A percentile compares a stretch with the other conserved stretches of the same genome.
These are phyloP conservation scores for Podochytrium sp. DNA, from an alignment of 192 early-diverging fungal species.

Conservation along the genomic window DNA sequence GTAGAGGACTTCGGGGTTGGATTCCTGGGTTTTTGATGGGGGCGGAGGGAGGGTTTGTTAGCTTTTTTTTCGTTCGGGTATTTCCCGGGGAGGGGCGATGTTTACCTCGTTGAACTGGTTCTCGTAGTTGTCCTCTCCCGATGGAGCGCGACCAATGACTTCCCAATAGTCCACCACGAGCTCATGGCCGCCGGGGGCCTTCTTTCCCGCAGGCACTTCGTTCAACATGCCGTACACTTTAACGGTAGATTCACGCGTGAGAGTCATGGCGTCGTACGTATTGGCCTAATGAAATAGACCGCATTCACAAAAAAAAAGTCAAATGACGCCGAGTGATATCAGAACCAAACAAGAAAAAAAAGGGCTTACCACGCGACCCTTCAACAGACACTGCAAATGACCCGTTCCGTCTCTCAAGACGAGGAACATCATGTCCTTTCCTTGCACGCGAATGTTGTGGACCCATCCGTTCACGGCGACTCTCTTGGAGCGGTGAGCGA, in stretches of 20 bases:
- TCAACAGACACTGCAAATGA: conserved; percentile 91
- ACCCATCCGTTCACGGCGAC: conserved; percentile 92
- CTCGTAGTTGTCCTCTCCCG: conserved; percentile 89
- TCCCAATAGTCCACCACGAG: conserved; percentile 96
- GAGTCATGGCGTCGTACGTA: conserved; percentile 89
- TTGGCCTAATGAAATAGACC: conserved; percentile 69
- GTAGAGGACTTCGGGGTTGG: conserved; percentile 83
- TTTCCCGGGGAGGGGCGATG: not conserved
- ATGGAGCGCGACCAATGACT: conserved; percentile 88
- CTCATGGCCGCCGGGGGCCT: conserved; percentile 97
- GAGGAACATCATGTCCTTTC: conserved; percentile 95
- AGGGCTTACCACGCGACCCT: conserved; percentile 76
- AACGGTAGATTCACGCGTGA: conserved; percentile 93
- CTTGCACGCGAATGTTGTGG: conserved; percentile 92
- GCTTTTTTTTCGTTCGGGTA: not conserved
- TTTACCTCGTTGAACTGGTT: conserved; percentile 82
- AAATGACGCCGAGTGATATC: too few species aligned
- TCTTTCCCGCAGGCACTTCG: conserved; percentile 90
- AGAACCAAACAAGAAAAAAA: too few species aligned
- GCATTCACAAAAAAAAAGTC: not conserved
- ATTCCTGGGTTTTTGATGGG: conserved; percentile 53
- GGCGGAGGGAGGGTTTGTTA: too few species aligned
- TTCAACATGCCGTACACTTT: conserved; percentile 84
- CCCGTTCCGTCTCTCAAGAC: conserved; percentile 95
- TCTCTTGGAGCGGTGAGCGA: conserved; percentile 71